phyloP scores from a whole-genome alignment of 306 rosid species.

The Castanopsis chinensis region DNA sequence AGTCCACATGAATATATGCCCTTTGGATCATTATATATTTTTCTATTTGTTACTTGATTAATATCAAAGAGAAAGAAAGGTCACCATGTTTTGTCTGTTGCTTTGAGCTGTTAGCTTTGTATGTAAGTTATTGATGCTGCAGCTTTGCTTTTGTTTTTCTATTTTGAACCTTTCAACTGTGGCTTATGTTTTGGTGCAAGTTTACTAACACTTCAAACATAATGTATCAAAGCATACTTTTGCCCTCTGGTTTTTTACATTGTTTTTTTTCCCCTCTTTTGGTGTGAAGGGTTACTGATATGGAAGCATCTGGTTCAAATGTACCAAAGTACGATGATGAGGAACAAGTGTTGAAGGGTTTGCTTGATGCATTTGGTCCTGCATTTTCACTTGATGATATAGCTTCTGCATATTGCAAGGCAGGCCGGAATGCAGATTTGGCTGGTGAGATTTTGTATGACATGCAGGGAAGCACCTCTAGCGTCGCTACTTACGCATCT shows the following conservation, averaged over 20 bases:
- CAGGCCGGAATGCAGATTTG: constrained; percentile 51
- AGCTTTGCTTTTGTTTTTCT: background rate
- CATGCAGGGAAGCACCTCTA: constrained; percentile 43
- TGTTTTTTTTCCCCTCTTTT: background rate
- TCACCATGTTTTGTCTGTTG: background rate
- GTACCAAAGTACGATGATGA: constrained; percentile 32
- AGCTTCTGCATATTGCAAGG: constrained; percentile 76
- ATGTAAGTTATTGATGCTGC: too few species aligned
- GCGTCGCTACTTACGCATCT: constrained; percentile 22
- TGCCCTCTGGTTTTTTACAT: background rate
- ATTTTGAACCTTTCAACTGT: background rate
- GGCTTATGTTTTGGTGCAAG: background rate
- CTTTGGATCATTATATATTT: too few species aligned
- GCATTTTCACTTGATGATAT: constrained; percentile 62
- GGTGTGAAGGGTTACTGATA: constrained; percentile 18
- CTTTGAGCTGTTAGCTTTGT: background rate
- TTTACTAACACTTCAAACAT: background rate
- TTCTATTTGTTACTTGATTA: too few species aligned
- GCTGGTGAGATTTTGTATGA: constrained; percentile 57
- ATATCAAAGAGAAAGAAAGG: background rate
- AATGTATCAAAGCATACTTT: background rate
- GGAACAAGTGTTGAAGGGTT: constrained; percentile 50
- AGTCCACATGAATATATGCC: too few species aligned
- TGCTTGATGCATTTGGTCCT: constrained; percentile 71
- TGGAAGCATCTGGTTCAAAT: constrained; percentile 50